Evolutionary conservation across 108 stramenopile species (phyloP), one percentile per base, ranked within the genome.

Genomic region (Skeletonema tropicum): DNA sequence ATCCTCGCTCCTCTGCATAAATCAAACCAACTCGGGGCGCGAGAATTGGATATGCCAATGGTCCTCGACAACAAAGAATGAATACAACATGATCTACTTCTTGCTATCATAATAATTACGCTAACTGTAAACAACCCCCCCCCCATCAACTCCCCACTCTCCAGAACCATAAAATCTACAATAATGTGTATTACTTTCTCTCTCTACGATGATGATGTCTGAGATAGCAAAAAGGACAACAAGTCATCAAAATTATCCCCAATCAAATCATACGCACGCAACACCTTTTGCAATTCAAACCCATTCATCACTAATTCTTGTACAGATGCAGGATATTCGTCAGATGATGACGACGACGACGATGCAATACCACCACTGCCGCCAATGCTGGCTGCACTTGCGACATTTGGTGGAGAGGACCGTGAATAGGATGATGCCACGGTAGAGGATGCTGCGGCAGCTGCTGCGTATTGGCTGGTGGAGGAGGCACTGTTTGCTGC

Each of bases 301-400:
- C 93, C 93, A 74, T 94, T 94, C 90, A 92, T 89, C 42, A 89
- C 90, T 33, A 94, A 68, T 65, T 94, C 93, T 83, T 92, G 93
- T 0, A 94, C 93, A 6, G 74, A 78, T 10, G 70, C 68, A 13
- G 93, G 91, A 73, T 94, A 94, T 57, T 92, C 90, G 57, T 94
- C 93, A 5, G 76, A 48, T 7, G 67, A 60, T 35, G 29, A 64
- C 15, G 76, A 48, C 7, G 67, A 60, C 29, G 29, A 64, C 15
- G 74, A 59, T 8, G 75, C 32, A 17, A 36, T 23, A 30, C 38
- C 64, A 48, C 13, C 48, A 60, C 65, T 38, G 68, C 21, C 48
- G 69, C 15, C 12, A 57, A n/a, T 17, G 17, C 65, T 69, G 68
- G 68, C 25, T 57, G 14, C 49, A 57, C 45, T 66, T 36, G 32